A percentile compares a stretch with the other conserved stretches of the same genome.
phyloP scores from a whole-genome alignment of 2,329 filamentous ascomycete genomes.

The Pestalotiopsis sp. region DNA sequence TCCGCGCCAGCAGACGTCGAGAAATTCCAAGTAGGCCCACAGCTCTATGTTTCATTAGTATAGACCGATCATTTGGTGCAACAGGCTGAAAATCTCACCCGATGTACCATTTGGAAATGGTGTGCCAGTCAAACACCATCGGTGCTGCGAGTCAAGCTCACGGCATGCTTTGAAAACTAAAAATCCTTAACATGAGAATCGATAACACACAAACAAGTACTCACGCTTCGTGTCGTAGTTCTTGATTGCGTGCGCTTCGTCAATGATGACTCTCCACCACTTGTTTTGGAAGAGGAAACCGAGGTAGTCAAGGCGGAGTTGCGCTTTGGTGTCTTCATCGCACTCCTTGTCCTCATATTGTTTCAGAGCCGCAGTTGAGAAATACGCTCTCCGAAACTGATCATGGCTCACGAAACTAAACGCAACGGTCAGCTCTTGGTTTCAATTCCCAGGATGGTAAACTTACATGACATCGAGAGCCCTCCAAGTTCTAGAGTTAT shows the following conservation, averaged over 20 bases:
- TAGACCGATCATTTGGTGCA: too few relatives aligned
- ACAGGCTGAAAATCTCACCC: too few relatives aligned
- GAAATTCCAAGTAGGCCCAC: too few relatives aligned
- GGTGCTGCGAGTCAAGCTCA: not conserved
- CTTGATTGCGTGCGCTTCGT: conserved; percentile 13
- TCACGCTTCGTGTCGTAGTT: not conserved
- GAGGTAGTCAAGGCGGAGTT: not conserved
- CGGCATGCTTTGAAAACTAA: conserved; percentile 3
- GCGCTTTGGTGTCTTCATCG: not conserved
- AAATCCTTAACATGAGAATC: not conserved
- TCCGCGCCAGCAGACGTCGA: not conserved
- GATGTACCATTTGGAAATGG: not conserved
- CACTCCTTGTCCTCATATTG: not conserved
- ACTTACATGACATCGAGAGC: not conserved
- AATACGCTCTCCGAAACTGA: not conserved
- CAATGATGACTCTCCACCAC: conserved; percentile 8
- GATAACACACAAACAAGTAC: not conserved
- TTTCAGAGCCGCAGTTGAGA: not conserved
- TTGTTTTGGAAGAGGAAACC: not conserved
- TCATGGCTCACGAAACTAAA: not conserved
- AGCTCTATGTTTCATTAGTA: too few relatives aligned
- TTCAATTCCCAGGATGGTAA: not conserved
- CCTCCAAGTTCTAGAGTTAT: too few relatives aligned
- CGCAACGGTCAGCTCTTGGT: not conserved
- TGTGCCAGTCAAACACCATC: conserved; percentile 8